These are phyloP conservation scores for Phyllachora maydis DNA, from an alignment of 2,329 filamentous ascomycete genomes.

Conservation along the genomic window DNA sequence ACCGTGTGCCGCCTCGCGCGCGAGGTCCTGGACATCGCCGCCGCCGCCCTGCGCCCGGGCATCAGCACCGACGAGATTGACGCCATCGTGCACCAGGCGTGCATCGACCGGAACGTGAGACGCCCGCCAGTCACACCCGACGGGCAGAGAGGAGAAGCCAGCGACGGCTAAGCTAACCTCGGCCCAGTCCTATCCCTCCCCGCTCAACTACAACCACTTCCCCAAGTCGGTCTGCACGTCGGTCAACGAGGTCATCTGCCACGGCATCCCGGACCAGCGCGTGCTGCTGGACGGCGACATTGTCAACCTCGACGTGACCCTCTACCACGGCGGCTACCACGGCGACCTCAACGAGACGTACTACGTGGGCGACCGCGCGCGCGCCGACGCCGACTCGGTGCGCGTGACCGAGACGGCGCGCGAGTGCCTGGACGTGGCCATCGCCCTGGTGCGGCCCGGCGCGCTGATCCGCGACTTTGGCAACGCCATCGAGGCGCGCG, in stretches of 20 bases:
- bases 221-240: slow-evolving; percentile 97
- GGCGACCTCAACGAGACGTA: slow-evolving; percentile 97
- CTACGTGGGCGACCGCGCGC: slow-evolving; percentile 81
- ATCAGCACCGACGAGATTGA: slow-evolving; percentile 93
- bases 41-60: slow-evolving; percentile 65
- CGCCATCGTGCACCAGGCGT: slow-evolving; percentile 85
- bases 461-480: slow-evolving; percentile 85
- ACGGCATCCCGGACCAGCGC: slow-evolving; percentile 89
- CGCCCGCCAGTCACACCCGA: neutral
- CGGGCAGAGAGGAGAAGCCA: neutral
- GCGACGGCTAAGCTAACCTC: slow-evolving; percentile 1
- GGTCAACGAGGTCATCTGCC: slow-evolving; percentile 92
- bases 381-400: slow-evolving; percentile 66
- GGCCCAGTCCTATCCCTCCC: slow-evolving; percentile 9
- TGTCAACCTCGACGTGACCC: slow-evolving; percentile 84
- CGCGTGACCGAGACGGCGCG: slow-evolving; percentile 79
- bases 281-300: slow-evolving; percentile 83
- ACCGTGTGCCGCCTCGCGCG: slow-evolving; percentile 74
- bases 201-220: slow-evolving; percentile 28
- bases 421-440: slow-evolving; percentile 78
- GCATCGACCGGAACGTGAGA: slow-evolving; percentile 73
- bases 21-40: slow-evolving; percentile 85
- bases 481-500: slow-evolving; percentile 86
- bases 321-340: slow-evolving; percentile 91
- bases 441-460: slow-evolving; percentile 81